A percentile compares a stretch with the other conserved stretches of the same genome.
Evolutionary conservation across 1,284 basidiomycete species (phyloP).

Genomic region (Ceratobasidium sp.): DNA sequence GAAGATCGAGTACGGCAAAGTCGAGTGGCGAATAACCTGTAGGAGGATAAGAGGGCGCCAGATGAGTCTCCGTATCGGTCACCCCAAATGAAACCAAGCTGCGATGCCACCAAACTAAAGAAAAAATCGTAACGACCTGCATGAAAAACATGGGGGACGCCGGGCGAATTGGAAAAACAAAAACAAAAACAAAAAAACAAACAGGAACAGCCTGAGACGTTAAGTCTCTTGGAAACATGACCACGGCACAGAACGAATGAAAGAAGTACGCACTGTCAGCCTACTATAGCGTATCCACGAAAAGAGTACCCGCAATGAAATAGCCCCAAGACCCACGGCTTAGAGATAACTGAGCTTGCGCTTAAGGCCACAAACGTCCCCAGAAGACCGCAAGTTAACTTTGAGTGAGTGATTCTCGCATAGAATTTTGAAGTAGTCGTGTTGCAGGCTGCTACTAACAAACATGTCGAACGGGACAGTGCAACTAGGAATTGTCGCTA

Average conservation of each 20-base stretch:
- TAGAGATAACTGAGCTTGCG: conserved; percentile 86
- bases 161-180: background rate
- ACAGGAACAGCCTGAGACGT: too few relatives aligned
- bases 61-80: conserved; percentile 29
- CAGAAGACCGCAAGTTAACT: conserved; percentile 88
- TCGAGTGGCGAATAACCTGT: conserved; percentile 92
- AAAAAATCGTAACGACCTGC: conserved; percentile 16
- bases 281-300: conserved; percentile 95
- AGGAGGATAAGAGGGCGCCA: conserved; percentile 24
- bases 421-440: conserved; percentile 84
- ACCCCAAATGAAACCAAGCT: background rate
- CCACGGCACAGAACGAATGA: background rate
- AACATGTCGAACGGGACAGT: conserved; percentile 92
- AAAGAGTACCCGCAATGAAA: conserved; percentile 92
- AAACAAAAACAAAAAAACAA: background rate
- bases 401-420: conserved; percentile 89
- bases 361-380: conserved; percentile 83
- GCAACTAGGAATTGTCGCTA: conserved; percentile 87
- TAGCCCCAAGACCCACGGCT: conserved; percentile 85
- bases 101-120: conserved; percentile 38
- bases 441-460: conserved; percentile 89
- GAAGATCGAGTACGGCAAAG: conserved; percentile 89
- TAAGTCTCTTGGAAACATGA: background rate
- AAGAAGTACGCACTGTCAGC: conserved; percentile 80
- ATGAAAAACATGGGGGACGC: background rate